Evolutionary conservation across 495 filamentous ascomycete species (phyloP).

Genomic region (Aspergillus homomorphus): DNA sequence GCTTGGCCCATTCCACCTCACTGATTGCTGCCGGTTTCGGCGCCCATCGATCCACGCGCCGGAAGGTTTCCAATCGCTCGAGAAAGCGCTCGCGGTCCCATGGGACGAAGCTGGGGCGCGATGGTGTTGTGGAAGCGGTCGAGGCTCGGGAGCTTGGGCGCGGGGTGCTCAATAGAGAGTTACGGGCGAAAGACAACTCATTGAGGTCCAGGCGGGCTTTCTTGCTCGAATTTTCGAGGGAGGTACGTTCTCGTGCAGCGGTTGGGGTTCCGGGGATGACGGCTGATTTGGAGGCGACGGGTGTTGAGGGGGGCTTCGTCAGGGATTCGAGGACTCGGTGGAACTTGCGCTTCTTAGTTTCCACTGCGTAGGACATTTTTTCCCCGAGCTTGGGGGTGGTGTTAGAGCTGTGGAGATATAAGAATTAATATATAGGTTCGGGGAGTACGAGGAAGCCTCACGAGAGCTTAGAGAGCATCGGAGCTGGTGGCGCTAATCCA

Average conservation of each 20-base stretch:
- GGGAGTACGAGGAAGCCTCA: not conserved
- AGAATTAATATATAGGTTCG: not conserved
- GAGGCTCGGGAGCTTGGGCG: slow-evolving; percentile 23
- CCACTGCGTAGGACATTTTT: slow-evolving; percentile 50
- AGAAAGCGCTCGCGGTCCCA: slow-evolving; percentile 83
- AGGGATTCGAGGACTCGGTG: slow-evolving; percentile 56
- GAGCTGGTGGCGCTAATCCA: slow-evolving; percentile 11
- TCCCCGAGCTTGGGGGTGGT: not conserved
- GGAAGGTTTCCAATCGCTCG: slow-evolving; percentile 77
- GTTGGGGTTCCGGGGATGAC: slow-evolving; percentile 14
- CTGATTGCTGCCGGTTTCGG: slow-evolving; percentile 70
- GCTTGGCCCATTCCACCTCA: slow-evolving; percentile 93
- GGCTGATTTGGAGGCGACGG: slow-evolving; percentile 12
- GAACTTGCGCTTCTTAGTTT: slow-evolving; percentile 56
- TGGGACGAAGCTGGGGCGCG: slow-evolving; percentile 67
- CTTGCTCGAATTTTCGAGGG: slow-evolving; percentile 29
- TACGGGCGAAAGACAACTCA: slow-evolving; percentile 26
- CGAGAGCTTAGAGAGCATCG: slow-evolving; percentile 2
- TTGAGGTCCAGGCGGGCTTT: slow-evolving; percentile 34
- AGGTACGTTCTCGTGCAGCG: slow-evolving; percentile 25
- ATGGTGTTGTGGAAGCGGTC: slow-evolving; percentile 21
- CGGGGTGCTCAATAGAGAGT: slow-evolving; percentile 26
- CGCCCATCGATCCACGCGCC: slow-evolving; percentile 85
- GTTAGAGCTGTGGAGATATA: not conserved
- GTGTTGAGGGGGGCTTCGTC: slow-evolving; percentile 41